These are phyloP conservation scores for Ramalina intermedia DNA, from an alignment of 495 filamentous ascomycete genomes.

Conservation along the genomic window DNA sequence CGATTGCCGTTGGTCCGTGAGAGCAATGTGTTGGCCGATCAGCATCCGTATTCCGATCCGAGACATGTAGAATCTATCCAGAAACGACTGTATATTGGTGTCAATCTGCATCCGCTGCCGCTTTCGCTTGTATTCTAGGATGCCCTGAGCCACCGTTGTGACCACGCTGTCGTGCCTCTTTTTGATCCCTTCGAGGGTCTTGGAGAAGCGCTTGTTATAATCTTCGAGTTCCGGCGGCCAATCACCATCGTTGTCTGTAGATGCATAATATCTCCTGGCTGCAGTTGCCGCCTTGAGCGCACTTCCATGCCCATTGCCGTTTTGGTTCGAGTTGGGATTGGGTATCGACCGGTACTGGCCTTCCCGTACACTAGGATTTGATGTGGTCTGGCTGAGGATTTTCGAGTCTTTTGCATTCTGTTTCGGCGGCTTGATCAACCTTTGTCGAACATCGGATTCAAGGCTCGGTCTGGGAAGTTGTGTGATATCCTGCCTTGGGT, in stretches of 20 bases:
- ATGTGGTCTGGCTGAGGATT: slow-evolving; percentile 65
- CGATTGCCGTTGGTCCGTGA: slow-evolving; percentile 80
- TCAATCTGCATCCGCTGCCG: slow-evolving; percentile 97
- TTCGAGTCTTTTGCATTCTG: slow-evolving; percentile 42
- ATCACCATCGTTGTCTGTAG: slow-evolving; percentile 71
- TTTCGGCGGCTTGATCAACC: slow-evolving; percentile 60
- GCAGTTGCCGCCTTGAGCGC: slow-evolving; percentile 35
- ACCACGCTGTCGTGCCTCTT: slow-evolving; percentile 92
- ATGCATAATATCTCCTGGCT: slow-evolving; percentile 72
- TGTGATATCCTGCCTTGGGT: slow-evolving; percentile 54
- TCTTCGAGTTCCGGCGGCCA: slow-evolving; percentile 93
- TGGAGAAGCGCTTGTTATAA: slow-evolving; percentile 82
- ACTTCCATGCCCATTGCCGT: slow-evolving; percentile 36
- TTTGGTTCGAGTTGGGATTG: slow-evolving; percentile 21
- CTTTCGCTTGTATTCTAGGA: slow-evolving; percentile 92
- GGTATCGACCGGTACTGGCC: slow-evolving; percentile 77
- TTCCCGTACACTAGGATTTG: slow-evolving; percentile 76
- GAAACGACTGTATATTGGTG: slow-evolving; percentile 86
- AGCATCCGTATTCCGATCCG: slow-evolving; percentile 99
- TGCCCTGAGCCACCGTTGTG: slow-evolving; percentile 87
- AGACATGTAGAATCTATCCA: slow-evolving; percentile 99
- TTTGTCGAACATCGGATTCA: slow-evolving; percentile 58
- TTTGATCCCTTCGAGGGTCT: slow-evolving; percentile 82
- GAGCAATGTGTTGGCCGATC: slow-evolving; percentile 92
- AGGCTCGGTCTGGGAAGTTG: slow-evolving; percentile 64